Conservation (phyloP, 805 yeast species). For the Komagataella pastoris region DNA sequence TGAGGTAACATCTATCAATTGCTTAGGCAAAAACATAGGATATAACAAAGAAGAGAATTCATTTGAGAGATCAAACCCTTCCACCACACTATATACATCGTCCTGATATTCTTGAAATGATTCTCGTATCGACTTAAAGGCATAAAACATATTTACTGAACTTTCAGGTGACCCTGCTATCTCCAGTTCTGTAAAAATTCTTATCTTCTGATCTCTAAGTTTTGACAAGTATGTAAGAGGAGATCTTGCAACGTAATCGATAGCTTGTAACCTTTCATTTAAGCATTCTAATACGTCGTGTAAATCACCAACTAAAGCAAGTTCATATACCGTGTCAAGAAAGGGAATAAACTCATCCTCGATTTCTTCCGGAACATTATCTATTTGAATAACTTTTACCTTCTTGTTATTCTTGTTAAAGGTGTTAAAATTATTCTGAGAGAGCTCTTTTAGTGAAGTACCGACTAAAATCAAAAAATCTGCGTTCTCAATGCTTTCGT, state of each 20-base stretch:
- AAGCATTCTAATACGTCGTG: background rate
- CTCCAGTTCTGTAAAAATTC: background rate
- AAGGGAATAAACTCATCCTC: constrained; percentile 22
- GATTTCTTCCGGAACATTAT: constrained; percentile 36
- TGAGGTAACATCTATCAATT: constrained; percentile 59
- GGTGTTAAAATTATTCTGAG: constrained; percentile 37
- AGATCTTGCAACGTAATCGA: background rate
- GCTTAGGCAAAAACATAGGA: constrained; percentile 35
- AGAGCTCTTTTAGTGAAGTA: constrained; percentile 61
- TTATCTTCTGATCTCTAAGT: background rate
- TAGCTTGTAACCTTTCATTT: background rate
- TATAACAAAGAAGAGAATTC: constrained; percentile 54
- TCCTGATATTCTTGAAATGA: background rate
- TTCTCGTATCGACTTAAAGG: background rate
- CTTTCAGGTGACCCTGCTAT: background rate
- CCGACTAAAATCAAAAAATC: constrained; percentile 52
- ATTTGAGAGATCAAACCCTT: constrained; percentile 20
- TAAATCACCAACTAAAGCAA: constrained; percentile 23
- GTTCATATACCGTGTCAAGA: constrained; percentile 6
- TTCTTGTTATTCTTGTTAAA: constrained; percentile 27
- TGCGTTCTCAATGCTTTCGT: constrained; percentile 40
- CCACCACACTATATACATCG: background rate
- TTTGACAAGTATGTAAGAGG: background rate
- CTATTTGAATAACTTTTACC: constrained; percentile 45
- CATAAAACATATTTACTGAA: background rate